Base-by-base conservation (phyloP, 2,329 filamentous ascomycete genomes). In the Talaromyces rugulosus region DNA sequence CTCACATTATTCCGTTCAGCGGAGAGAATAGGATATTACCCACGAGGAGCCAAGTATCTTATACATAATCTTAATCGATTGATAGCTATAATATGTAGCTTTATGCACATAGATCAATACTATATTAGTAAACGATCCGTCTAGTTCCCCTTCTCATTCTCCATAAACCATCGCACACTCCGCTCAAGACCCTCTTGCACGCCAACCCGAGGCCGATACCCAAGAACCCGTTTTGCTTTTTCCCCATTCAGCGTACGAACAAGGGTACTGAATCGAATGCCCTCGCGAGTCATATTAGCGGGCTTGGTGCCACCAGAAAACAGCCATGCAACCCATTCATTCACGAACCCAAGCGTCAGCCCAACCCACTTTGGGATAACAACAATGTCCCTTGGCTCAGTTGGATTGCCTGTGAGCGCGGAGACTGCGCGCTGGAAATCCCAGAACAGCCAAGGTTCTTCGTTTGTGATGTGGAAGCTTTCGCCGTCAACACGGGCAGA, bases 391-490 rank as follows among this genome's bases (percentile, higher is more conserved):
- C 79, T 73, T 23, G 62, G 58, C 14, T 62, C 58, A 7, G 81
- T 77, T 4, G 77, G 71, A 54, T 79, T 77, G 51, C 74, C 77
- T n/a, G 78, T 77, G 33, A 78, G 66, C 6, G 80, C 81, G 91
- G 91, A 97, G 54, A 96, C 83, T 40, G 87, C 86, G 44, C 91
- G 84, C 64, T 90, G 86, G 72, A 96, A 90, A 76, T 96, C 92
- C 87, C 95, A 96, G 77, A 96, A 96, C 74, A 94, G 93, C 23
- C 95, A 82, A 4, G 94, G 94, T 68, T 87, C 82, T 76, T 92
- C 91, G 74, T 98, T 98, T 61, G 91, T 95, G 71, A 98, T 86
- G 78, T 96, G 87, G 80, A 98, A 94, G 58, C 88, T 87, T 75
- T 96, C 88, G 62, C 94, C 95, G 73, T 93, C 90, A 56, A 92